Base-by-base conservation (phyloP, 2,329 filamentous ascomycete genomes). In the Leptodontidium sp. region DNA sequence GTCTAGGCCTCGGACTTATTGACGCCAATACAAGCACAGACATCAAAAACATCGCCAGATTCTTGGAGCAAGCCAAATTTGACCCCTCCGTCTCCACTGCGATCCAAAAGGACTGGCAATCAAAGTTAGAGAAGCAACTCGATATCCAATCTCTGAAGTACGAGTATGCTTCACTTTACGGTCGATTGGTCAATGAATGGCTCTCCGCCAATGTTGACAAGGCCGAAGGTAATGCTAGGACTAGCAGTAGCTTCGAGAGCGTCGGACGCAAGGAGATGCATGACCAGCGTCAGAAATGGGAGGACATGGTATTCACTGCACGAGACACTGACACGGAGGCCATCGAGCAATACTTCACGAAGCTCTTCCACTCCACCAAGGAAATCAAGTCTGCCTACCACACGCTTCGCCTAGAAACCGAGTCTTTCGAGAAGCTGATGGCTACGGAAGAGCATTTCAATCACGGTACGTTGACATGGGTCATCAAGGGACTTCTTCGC, bases 151-250 rank as follows among this genome's bases (percentile, higher is more conserved):
- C 81, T 17, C 79, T 83, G 65, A 87, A 84, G 68, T 84, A 87
- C 72, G 81, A 85, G 15, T 85, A 87, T 74, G 86, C 86, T 0
- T 79, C 81, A 2, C 81, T 89, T 32, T 89, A 88, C 75, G 84
- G 84, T 32, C 77, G 81, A 32, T 76, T 90, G 40, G 83, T 87
- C 17, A 84, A 82, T 1, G 85, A 88, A 72, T 88, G 85, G 82
- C 77, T 88, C 61, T 77, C 79, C 0, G 77, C 80, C 0, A 75
- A 79, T 11, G 73, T 72, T n/a, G 77, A 76, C 2, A 76, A 78
- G 1, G 78, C 79, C 4, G 79, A 78, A 11, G 70, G 72, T 0
- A 73, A 71, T 14, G 61, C 53, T n/a, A 58, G 45, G 7, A 53
- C 62, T 9, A 38, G 21, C 6, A 29, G 49, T 38, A 38, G 26